Evolutionary conservation across 2,329 filamentous ascomycete genomes (phyloP).

Genomic region (Septoria linicola): DNA sequence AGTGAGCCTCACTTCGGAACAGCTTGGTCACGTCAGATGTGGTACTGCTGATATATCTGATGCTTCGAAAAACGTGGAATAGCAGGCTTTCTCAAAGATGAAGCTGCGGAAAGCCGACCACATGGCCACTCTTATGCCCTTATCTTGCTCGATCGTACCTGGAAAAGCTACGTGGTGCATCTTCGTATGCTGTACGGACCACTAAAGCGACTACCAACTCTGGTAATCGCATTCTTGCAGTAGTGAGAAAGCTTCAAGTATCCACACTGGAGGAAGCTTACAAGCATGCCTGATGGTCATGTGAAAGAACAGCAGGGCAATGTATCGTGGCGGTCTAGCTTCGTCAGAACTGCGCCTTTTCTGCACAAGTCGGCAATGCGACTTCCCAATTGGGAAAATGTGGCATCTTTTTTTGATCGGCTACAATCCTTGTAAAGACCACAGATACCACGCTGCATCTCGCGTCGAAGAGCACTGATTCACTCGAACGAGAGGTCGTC

Average conservation of each 20-base stretch:
- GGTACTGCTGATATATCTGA: no score
- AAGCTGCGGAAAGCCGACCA: not conserved
- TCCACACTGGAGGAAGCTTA: not conserved
- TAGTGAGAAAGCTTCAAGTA: slow-evolving; percentile 37
- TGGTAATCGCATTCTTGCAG: slow-evolving; percentile 4
- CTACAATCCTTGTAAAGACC: not conserved
- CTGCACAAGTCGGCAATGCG: slow-evolving; percentile 1
- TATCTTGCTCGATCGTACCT: no score
- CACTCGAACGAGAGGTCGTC: no score
- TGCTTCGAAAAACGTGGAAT: not conserved
- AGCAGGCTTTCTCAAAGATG: not conserved
- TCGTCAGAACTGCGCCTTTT: not conserved
- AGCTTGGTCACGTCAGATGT: no score
- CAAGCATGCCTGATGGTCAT: not conserved
- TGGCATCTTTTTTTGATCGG: not conserved
- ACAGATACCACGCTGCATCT: no score
- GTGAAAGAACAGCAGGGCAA: not conserved
- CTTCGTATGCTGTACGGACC: not conserved
- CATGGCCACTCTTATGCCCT: not conserved
- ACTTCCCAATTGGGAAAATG: not conserved
- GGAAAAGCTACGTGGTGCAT: not conserved
- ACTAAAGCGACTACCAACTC: not conserved
- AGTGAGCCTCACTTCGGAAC: no score
- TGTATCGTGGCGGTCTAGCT: not conserved
- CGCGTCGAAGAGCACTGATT: no score